Base-by-base conservation (phyloP, 2,329 filamentous ascomycete species). In the Fusarium drepaniforme region DNA sequence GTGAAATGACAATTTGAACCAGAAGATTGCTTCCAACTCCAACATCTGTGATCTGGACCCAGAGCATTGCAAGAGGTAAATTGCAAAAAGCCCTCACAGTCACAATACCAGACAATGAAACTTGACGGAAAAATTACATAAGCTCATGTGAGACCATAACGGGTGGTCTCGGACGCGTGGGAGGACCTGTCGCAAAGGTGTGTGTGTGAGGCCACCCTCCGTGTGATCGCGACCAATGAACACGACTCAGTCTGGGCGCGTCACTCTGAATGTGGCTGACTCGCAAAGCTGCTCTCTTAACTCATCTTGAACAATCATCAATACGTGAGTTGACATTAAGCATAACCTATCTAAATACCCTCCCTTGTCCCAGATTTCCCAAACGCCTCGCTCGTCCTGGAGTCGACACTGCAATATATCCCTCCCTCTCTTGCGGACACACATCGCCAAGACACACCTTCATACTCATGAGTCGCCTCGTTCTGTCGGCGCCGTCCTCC, bases 361-460 rank as follows among this genome's bases (percentile, higher is more conserved):
- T 59, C 4, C 44, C 21, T 4, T 33, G 28, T 23, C 38, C 38
- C 8, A 59, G 15, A 23, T 42, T 49, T 6, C 18, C 38, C 15
- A 66, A 18, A 40, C 37, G 53, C 18, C 15, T 21, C 3, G 51
- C 63, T 16, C 53, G 37, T 49, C 46, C 63, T n/a, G 51, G 33
- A 23, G 67, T 70, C 15, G 63, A 40, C 21, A 70, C 51, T 18
- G 67, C 64, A 30, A 70, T 67, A 12, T 66, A 62, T 2, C 67
- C 67, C 64, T 67, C 25, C 16, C 53, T 62, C 23, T 70, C 63
- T 9, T 67, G 46, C 2, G 58, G 57, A 18, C 59, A 16, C 8
- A 70, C 64, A 35, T 70, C 67, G 4, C 67, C 64, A n/a, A 67
- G 49, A 40, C 67, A 59, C 21, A 70, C 58, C 49, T 46, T 60